These are phyloP conservation scores for Panicum miliaceum DNA, from an alignment of 176 grass and related monocot genomes.

Conservation along the genomic window DNA sequence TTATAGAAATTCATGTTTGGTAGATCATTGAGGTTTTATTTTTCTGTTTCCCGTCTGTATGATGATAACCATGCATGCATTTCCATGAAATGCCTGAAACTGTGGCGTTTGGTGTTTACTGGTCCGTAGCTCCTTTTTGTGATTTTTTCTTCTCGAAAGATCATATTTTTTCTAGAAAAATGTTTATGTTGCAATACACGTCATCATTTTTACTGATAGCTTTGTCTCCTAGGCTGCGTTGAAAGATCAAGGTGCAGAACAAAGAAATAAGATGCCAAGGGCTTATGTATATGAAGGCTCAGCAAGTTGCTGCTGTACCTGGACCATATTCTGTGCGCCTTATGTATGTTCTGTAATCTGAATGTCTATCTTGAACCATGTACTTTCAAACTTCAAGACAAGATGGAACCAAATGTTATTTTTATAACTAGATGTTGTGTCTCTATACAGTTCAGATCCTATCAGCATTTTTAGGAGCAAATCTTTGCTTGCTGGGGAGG, in stretches of 20 bases:
- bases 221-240: slow-evolving; percentile 31
- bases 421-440: not conserved
- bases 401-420: not conserved
- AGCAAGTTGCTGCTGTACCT: slow-evolving; percentile 39
- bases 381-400: slow-evolving; percentile 3
- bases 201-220: not conserved
- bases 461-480: not conserved
- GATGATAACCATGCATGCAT: not conserved
- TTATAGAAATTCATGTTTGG: not conserved
- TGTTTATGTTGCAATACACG: not conserved
- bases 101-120: not conserved
- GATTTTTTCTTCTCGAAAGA: not conserved
- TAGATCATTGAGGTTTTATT: not conserved
- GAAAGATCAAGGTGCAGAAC: slow-evolving; percentile 52
- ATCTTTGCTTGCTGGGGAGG: not conserved
- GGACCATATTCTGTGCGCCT: slow-evolving; percentile 45
- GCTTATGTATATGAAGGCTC: slow-evolving; percentile 53
- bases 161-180: not conserved
- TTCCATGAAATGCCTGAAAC: not conserved
- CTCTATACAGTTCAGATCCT: not conserved
- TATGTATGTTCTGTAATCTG: slow-evolving; percentile 36
- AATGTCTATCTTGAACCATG: not conserved
- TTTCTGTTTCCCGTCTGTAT: not conserved
- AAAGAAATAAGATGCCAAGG: slow-evolving; percentile 55
- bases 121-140: not conserved